Base-by-base conservation (phyloP, 495 filamentous ascomycete genomes). In the Neurospora sp. region DNA sequence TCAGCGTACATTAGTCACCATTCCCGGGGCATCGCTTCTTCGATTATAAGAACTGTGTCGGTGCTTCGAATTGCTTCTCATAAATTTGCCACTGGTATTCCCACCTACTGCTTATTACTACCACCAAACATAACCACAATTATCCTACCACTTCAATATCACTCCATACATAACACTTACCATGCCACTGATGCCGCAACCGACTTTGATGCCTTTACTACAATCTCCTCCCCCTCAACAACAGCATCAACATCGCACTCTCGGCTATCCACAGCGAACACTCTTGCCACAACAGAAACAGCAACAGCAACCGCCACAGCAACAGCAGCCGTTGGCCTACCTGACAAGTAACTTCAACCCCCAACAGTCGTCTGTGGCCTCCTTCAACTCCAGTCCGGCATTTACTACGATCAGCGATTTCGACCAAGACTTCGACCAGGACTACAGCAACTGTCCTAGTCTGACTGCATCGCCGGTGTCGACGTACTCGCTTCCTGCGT, bases 401-500 rank as follows among this genome's bases (percentile, higher is more conserved):
- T 66, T 66, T 16, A 66, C 54, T 35, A 66, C 54, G 4, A 66
- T 66, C 62, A 71, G 62, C 78, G 70, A 72, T 71, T 69, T 75
- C 70, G 78, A 78, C 31, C 38, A 77, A 48, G 77, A 80, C 59
- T 71, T 74, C 70, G 75, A 75, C 72, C 62, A 59, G n/a, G 74
- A 80, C 71, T 38, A 72, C 73, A 48, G 42, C 69, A 75, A 70
- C 71, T 72, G 42, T 37, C 70, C 71, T 59, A 81, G 78, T 73
- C 18, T 74, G 72, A 77, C 80, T 46, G 77, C 78, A 9, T 82
- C 80, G 2, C 80, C 80, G 3, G 46, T 77, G 46, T 82, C 79
- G 72, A 82, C 79, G 8, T 77, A 81, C 70, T 80, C 79, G 71
- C 37, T 80, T 38, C 74, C 76, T 23, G 80, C 80, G 12, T 78